Percentiles rank a stretch among this genome's conserved stretches.
Conservation (phyloP, 2,329 filamentous ascomycete species). For the Coniella vitis region DNA sequence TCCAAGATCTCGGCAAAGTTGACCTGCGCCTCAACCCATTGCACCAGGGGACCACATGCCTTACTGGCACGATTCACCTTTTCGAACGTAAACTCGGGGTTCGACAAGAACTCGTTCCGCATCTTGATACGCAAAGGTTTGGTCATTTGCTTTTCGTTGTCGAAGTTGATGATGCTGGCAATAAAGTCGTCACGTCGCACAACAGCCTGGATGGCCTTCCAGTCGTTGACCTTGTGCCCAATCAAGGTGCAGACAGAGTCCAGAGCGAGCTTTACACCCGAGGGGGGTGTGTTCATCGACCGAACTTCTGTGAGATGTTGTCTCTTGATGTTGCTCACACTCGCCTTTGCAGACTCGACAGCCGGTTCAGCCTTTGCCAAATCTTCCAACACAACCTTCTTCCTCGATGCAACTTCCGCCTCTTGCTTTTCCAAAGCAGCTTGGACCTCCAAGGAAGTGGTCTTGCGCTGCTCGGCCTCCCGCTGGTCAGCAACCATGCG, state of each 20-base stretch:
- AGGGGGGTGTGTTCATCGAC: constrained; percentile 89
- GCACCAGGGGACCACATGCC: constrained; percentile 91
- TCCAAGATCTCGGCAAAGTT: constrained; percentile 97
- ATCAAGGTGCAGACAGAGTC: constrained; percentile 95
- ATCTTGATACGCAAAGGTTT: constrained; percentile 74
- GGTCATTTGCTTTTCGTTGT: constrained; percentile 95
- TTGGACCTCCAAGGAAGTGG: constrained; percentile 82
- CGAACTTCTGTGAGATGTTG: constrained; percentile 96
- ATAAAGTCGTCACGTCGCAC: constrained; percentile 95
- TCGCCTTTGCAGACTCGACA: constrained; percentile 86
- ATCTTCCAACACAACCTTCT: constrained; percentile 79
- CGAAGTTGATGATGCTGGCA: constrained; percentile 92
- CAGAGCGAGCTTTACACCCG: constrained; percentile 83
- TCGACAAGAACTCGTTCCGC: constrained; percentile 85
- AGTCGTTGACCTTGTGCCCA: constrained; percentile 81
- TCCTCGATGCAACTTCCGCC: constrained; percentile 73
- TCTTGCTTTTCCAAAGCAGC: constrained; percentile 83
- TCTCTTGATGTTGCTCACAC: constrained; percentile 96
- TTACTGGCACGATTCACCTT: constrained; percentile 94
- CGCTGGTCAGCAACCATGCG: constrained; percentile 95
- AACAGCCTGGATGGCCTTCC: constrained; percentile 85
- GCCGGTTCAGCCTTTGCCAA: constrained; percentile 88
- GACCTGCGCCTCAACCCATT: constrained; percentile 96
- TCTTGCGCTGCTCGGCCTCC: constrained; percentile 87
- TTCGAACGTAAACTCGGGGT: constrained; percentile 93